Percentiles rank a stretch among this genome's conserved stretches.
These are phyloP conservation scores for Botrytis tulipae DNA, from an alignment of 2,329 filamentous ascomycete genomes.

Conservation along the genomic window DNA sequence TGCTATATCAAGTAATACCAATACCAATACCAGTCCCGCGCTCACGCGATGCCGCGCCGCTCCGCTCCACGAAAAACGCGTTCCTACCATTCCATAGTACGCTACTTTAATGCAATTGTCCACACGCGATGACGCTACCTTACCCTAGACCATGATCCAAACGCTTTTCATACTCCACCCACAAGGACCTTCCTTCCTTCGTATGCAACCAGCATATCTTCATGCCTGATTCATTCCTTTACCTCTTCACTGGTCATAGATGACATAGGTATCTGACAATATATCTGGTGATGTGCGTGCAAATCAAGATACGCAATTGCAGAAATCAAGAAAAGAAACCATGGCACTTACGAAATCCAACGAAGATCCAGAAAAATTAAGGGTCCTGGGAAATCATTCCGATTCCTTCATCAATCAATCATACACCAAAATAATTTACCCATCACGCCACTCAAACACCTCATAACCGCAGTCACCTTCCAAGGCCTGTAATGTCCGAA, in stretches of 20 bases:
- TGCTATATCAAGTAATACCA: neutral
- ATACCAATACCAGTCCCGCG: neutral
- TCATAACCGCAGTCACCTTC: neutral
- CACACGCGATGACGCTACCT: neutral
- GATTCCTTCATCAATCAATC: neutral
- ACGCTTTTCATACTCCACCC: neutral
- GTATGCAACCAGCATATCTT: neutral
- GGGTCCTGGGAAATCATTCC: slow-evolving; percentile 4
- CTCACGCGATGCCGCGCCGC: slow-evolving; percentile 10
- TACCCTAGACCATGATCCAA: neutral
- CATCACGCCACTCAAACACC: neutral
- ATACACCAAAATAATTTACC: neutral
- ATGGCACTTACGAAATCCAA: neutral
- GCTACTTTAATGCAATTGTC: neutral
- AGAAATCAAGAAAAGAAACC: slow-evolving; percentile 7
- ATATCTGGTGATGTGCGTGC: neutral
- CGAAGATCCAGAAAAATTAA: neutral
- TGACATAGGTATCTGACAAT: neutral
- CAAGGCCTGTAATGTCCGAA: slow-evolving; percentile 1
- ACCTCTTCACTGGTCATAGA: neutral
- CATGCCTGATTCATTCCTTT: neutral
- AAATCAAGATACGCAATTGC: neutral
- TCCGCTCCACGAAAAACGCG: slow-evolving; percentile 4
- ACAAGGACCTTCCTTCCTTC: slow-evolving; percentile 6
- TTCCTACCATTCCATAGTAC: neutral